phyloP scores from a whole-genome alignment of 192 early-diverging fungal genomes.

The Coemansia sp. region DNA sequence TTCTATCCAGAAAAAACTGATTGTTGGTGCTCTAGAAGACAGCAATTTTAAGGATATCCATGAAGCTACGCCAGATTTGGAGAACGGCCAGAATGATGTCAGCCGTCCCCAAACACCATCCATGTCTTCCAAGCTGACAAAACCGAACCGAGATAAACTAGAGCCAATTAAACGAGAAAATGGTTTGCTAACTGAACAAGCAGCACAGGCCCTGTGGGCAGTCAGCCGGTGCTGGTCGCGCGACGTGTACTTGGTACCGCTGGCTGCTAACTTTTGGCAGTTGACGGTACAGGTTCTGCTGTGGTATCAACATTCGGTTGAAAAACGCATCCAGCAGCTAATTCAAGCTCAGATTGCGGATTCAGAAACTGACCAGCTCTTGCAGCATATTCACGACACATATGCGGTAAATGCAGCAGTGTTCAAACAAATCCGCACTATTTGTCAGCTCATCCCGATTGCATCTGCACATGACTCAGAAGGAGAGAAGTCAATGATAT shows the following conservation, averaged over 20 bases:
- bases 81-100: too few relatives aligned
- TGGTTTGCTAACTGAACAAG: conserved; percentile 16
- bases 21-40: conserved; percentile 19
- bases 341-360: too few relatives aligned
- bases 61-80: too few relatives aligned
- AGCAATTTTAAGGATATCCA: too few relatives aligned
- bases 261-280: conserved; percentile 42
- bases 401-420: conserved; percentile 5
- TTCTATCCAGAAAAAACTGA: conserved; percentile 33
- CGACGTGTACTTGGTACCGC: conserved; percentile 26
- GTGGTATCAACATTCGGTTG: conserved; percentile 17
- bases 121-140: too few relatives aligned
- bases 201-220: conserved; percentile 24
- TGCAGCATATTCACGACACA: conserved; percentile 27
- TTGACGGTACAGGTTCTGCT: conserved; percentile 34
- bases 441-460: background rate
- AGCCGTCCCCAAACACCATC: too few relatives aligned
- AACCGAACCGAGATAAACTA: too few relatives aligned
- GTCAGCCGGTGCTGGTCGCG: conserved; percentile 29
- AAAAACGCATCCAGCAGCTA: conserved; percentile 14
- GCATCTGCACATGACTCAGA: too few relatives aligned
- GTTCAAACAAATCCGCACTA: conserved; percentile 5
- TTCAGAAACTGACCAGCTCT: conserved; percentile 8
- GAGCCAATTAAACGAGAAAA: background rate
- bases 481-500: too few relatives aligned